A percentile compares a stretch with the other conserved stretches of the same genome.
phyloP scores from a whole-genome alignment of 2,329 filamentous ascomycete genomes.

The Botrytis elliptica region DNA sequence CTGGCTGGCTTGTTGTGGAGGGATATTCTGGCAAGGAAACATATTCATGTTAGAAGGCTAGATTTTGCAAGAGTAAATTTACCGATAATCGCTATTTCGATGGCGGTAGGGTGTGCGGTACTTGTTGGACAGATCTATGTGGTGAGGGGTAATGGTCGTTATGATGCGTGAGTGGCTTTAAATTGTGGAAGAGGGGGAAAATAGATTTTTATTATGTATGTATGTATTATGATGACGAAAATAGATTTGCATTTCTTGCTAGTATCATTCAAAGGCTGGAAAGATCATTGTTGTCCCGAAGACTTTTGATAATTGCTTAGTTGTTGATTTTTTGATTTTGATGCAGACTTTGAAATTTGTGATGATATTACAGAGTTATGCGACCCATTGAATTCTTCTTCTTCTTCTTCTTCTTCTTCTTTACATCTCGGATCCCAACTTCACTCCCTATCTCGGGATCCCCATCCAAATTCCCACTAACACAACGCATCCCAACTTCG shows the following conservation, averaged over 20 bases:
- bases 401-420: background rate
- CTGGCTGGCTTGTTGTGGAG: conserved; percentile 71
- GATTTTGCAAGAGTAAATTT: conserved; percentile 70
- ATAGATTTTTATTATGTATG: background rate
- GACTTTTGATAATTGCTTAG: background rate
- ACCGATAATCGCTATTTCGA: conserved; percentile 68
- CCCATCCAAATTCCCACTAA: background rate
- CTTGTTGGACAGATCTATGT: conserved; percentile 65
- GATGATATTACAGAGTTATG: background rate
- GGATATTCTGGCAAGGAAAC: conserved; percentile 66
- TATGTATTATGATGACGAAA: background rate
- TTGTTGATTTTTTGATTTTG: background rate
- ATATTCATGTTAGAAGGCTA: conserved; percentile 60
- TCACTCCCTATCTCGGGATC: background rate
- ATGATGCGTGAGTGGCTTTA: background rate
- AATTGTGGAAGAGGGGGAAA: background rate
- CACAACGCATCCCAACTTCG: background rate
- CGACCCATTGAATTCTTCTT: background rate
- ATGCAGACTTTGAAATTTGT: background rate
- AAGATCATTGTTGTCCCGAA: background rate
- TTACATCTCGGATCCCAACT: background rate
- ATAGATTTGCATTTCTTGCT: background rate
- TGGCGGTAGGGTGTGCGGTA: conserved; percentile 62
- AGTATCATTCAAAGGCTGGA: no score
- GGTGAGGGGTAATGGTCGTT: conserved; percentile 40